Conservation (phyloP, 1,284 basidiomycete genomes). For the Apiotrichum veenhuisii region DNA sequence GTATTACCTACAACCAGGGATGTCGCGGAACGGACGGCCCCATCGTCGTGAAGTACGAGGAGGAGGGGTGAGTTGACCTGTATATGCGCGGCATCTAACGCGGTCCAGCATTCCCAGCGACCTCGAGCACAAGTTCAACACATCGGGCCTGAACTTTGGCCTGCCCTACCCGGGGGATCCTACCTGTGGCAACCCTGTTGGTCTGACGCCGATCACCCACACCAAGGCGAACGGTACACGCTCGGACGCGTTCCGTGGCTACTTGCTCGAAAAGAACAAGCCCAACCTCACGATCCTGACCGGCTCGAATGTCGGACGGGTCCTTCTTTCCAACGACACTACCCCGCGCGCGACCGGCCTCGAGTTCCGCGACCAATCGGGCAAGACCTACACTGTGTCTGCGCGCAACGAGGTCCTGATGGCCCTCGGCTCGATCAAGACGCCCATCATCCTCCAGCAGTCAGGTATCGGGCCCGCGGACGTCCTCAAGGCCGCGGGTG, state of each 20-base stretch:
- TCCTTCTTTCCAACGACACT: constrained; percentile 23
- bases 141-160: constrained; percentile 23
- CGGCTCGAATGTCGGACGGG: constrained; percentile 32
- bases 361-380: constrained; percentile 29
- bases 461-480: constrained; percentile 48
- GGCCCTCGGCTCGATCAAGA: constrained; percentile 50
- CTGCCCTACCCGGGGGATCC: constrained; percentile 33
- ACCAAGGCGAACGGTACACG: constrained; percentile 25
- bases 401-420: constrained; percentile 50
- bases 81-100: not conserved
- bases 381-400: constrained; percentile 30
- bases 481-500: constrained; percentile 39
- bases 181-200: constrained; percentile 39
- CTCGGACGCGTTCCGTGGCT: constrained; percentile 38
- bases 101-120: constrained; percentile 17
- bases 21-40: constrained; percentile 31
- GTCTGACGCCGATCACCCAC: constrained; percentile 32
- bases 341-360: constrained; percentile 34
- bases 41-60: constrained; percentile 21
- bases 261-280: constrained; percentile 26
- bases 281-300: constrained; percentile 41
- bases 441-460: constrained; percentile 51
- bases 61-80: constrained; percentile 1
- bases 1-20: constrained; percentile 23
- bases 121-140: constrained; percentile 31